phyloP scores from a whole-genome alignment of 1,284 basidiomycete species.

The Coniferiporia sulphurascens region DNA sequence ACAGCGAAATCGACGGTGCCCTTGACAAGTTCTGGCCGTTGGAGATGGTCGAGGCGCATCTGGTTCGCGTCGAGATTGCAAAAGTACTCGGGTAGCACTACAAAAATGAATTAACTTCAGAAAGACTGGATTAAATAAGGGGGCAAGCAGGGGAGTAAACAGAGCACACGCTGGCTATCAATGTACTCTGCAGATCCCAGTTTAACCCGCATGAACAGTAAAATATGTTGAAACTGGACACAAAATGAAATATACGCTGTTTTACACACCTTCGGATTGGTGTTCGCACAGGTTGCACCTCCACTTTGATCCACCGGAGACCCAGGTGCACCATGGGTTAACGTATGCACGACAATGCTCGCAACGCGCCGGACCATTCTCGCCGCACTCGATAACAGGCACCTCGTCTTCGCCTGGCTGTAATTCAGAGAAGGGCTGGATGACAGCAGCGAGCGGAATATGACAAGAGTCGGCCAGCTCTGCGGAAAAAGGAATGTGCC shows the following conservation, averaged over 20 bases:
- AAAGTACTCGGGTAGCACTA: slow-evolving; percentile 83
- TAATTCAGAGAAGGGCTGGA: slow-evolving; percentile 89
- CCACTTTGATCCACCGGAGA: slow-evolving; percentile 84
- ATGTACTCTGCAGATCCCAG: no score
- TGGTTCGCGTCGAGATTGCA: slow-evolving; percentile 80
- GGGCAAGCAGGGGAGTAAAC: no score
- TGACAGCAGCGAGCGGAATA: slow-evolving; percentile 79
- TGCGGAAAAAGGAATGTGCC: slow-evolving; percentile 74
- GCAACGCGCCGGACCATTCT: slow-evolving; percentile 82
- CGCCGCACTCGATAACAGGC: slow-evolving; percentile 68
- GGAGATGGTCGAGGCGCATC: slow-evolving; percentile 76
- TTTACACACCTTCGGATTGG: slow-evolving; percentile 71
- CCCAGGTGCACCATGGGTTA: slow-evolving; percentile 92
- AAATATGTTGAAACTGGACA: not conserved
- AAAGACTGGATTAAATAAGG: no score
- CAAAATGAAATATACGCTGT: not conserved
- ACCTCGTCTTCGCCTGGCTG: slow-evolving; percentile 80
- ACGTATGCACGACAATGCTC: slow-evolving; percentile 86
- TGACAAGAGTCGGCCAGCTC: slow-evolving; percentile 80
- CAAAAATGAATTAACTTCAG: no score
- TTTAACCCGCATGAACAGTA: not conserved
- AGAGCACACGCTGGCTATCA: no score
- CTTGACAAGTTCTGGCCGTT: slow-evolving; percentile 84
- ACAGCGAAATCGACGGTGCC: slow-evolving; percentile 94
- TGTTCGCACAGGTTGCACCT: slow-evolving; percentile 89